Percentiles rank a stretch among this genome's conserved stretches.
These are phyloP conservation scores for Gossypium mustelinum DNA, from an alignment of 345 rosid species.

Conservation along the genomic window DNA sequence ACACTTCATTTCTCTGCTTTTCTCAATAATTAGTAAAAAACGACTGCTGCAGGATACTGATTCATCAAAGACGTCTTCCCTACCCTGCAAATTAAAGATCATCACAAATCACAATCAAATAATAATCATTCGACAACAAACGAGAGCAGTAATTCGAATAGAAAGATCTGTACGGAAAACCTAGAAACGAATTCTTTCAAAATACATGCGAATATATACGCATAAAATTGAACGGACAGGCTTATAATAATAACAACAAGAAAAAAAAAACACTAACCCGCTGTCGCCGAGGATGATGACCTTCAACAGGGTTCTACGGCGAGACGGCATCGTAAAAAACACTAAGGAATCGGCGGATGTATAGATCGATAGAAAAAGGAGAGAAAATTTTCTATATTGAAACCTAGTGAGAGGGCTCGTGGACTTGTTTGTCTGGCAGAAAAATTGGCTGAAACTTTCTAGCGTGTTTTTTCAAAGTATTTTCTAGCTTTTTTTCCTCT, in stretches of 20 bases:
- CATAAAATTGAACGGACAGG: neutral
- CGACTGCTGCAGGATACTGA: slow-evolving; percentile 55
- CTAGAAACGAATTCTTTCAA: neutral
- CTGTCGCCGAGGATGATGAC: slow-evolving; percentile 99
- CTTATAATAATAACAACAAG: neutral
- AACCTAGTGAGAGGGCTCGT: neutral
- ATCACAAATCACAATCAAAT: slow-evolving; percentile 5
- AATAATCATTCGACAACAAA: neutral
- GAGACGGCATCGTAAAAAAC: slow-evolving; percentile 66
- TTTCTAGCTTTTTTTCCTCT: neutral
- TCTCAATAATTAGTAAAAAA: neutral
- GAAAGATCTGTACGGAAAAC: slow-evolving; percentile 8
- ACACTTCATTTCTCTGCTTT: neutral
- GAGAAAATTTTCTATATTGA: neutral
- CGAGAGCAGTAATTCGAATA: neutral
- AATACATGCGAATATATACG: neutral
- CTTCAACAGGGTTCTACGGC: slow-evolving; percentile 83
- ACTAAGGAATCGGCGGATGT: slow-evolving; percentile 16
- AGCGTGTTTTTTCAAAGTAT: neutral
- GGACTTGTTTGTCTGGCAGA: neutral
- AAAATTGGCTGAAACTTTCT: slow-evolving; percentile 6
- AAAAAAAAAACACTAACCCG: slow-evolving; percentile 48
- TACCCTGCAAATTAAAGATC: slow-evolving; percentile 55
- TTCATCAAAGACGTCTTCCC: slow-evolving; percentile 99
- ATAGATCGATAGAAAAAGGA: neutral